Conservation (phyloP, 257 asterid species). For the Nicotiana undulata region DNA sequence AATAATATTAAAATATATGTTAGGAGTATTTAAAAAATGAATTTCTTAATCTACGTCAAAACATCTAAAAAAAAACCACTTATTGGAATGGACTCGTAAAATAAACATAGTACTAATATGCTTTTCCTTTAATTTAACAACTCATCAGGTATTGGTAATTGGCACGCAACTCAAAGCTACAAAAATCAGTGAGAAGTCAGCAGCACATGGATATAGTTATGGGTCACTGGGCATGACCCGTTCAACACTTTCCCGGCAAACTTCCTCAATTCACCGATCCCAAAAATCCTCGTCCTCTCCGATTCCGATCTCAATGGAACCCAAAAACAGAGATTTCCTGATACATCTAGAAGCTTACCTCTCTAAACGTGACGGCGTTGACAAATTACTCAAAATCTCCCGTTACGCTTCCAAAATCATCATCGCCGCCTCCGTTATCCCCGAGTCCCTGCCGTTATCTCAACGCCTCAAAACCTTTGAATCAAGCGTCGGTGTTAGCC, state of each 20-base stretch:
- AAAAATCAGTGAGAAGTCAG: background rate
- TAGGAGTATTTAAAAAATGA: too few relatives aligned
- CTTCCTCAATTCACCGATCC: background rate
- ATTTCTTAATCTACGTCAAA: too few relatives aligned
- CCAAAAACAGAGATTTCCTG: conserved; percentile 42
- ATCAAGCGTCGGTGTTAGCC: conserved; percentile 78
- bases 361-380: conserved; percentile 87
- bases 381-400: conserved; percentile 76
- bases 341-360: conserved; percentile 75
- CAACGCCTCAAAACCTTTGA: conserved; percentile 74
- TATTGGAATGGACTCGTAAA: too few relatives aligned
- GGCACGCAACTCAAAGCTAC: background rate
- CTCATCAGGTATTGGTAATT: background rate
- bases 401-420: conserved; percentile 81
- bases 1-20: too few relatives aligned
- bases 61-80: too few relatives aligned
- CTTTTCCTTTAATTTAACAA: too few relatives aligned
- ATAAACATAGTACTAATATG: too few relatives aligned
- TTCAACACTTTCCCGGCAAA: background rate
- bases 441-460: conserved; percentile 15
- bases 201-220: background rate
- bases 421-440: conserved; percentile 51
- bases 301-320: conserved; percentile 26
- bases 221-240: background rate
- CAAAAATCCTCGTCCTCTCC: background rate